Evolutionary conservation across 805 yeast genomes (phyloP), one percentile per base, ranked within the genome.

Genomic region (Saccharomycopsis lassenensis): DNA sequence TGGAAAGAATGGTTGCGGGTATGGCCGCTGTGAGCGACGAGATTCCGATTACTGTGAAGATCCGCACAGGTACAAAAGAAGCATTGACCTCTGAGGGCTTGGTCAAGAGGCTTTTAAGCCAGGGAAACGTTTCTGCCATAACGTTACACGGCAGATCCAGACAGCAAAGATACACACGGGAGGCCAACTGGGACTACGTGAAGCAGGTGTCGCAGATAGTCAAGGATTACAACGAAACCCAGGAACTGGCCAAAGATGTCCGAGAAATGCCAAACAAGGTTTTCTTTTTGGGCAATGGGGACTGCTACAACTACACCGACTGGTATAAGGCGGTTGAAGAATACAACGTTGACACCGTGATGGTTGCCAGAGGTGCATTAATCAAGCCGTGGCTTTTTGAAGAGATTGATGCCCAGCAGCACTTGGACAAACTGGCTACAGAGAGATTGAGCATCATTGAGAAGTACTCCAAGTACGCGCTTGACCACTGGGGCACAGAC

Each of bases 361-460:
- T 93, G 96, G 84, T 91, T 37, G 98, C 97, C 2, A 71, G 99
- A 52, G 98, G 97, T 38, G 97, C 97, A 2, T 69, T 91, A 46
- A 87, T 91, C 55, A 91, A 91, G 59, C 99, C 99, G 24, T 91
- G 99, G 99, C 83, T 91, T 35, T 91, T 89, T 49, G 96, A 91
- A 61, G 99, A 91, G 59, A 72, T 91, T 39, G 93, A 89, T 40
- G 66, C 89, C 5, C 74, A 77, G 49, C 97, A 91, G 57, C 77
- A 85, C 55, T 59, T 91, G 44, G 99, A 91, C 57, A 91, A 89
- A 61, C 65, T 84, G 2, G 77, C 95, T n/a, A 64, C 78, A 15
- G 96, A 91, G 59, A 72, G 99, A 56, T 69, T 91, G 39, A 93
- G 77, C 24, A 71, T 79, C 29, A 57, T 89, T 49, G 63, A 65